Percentiles rank a stretch among this genome's conserved stretches.
These are phyloP conservation scores for Bruguiera parviflora DNA, from an alignment of 345 rosid genomes.

Conservation along the genomic window DNA sequence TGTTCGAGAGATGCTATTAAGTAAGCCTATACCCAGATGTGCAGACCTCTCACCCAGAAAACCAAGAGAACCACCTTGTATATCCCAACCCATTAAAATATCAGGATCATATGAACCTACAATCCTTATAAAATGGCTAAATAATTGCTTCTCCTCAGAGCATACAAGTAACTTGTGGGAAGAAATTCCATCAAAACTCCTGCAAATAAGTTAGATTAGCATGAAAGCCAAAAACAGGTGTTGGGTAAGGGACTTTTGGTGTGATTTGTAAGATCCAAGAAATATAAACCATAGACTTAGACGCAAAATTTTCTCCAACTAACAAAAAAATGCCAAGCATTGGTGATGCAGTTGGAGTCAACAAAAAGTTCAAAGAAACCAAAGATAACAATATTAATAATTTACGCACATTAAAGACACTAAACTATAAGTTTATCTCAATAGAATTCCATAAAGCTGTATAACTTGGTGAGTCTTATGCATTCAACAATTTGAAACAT, in stretches of 20 bases:
- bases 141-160: conserved; percentile 60
- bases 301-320: too few relatives aligned
- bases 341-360: too few relatives aligned
- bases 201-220: conserved; percentile 26
- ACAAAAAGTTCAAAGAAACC: too few relatives aligned
- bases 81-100: conserved; percentile 86
- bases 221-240: conserved; percentile 10
- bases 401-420: not conserved
- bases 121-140: conserved; percentile 49
- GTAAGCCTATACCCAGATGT: conserved; percentile 80
- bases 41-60: conserved; percentile 96
- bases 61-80: conserved; percentile 90
- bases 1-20: conserved; percentile 69
- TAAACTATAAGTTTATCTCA: not conserved
- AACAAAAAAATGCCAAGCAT: too few relatives aligned
- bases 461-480: not conserved
- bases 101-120: conserved; percentile 72
- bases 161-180: conserved; percentile 53
- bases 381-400: too few relatives aligned
- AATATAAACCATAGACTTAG: too few relatives aligned
- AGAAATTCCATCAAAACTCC: conserved; percentile 71
- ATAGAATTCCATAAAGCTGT: not conserved
- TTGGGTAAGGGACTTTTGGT: not conserved
- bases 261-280: not conserved
- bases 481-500: not conserved